phyloP scores from a whole-genome alignment of 2,329 filamentous ascomycete genomes.

The Gaeumannomyces tritici region DNA sequence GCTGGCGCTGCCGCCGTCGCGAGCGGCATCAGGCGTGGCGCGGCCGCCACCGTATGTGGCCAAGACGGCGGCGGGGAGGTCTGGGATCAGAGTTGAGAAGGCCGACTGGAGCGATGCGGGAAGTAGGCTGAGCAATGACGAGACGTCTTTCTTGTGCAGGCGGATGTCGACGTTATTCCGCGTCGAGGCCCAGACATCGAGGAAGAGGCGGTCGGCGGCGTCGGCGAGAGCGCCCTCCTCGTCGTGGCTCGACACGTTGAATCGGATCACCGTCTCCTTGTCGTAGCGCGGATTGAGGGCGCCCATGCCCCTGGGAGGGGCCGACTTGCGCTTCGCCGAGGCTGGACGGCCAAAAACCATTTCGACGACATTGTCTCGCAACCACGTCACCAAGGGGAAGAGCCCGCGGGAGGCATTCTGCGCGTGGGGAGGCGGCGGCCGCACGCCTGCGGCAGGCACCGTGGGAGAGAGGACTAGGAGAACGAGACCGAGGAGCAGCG shows the following conservation, averaged over 20 bases:
- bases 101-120: constrained; percentile 63
- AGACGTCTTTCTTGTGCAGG: constrained; percentile 64
- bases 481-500: neutral
- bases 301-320: constrained; percentile 13
- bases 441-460: constrained; percentile 2
- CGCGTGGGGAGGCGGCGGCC: neutral
- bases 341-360: constrained; percentile 37
- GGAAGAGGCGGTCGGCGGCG: constrained; percentile 63
- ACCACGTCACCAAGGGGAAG: constrained; percentile 39
- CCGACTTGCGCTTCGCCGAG: constrained; percentile 14
- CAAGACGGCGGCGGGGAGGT: constrained; percentile 68
- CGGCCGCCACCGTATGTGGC: constrained; percentile 56
- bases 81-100: constrained; percentile 68
- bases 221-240: constrained; percentile 65
- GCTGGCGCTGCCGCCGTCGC: constrained; percentile 8
- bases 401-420: neutral
- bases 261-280: constrained; percentile 79
- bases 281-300: constrained; percentile 42
- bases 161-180: constrained; percentile 77
- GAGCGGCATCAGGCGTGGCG: constrained; percentile 9
- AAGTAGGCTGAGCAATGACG: constrained; percentile 69
- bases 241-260: constrained; percentile 61
- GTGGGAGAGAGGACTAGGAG: constrained; percentile 2
- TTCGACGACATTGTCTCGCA: constrained; percentile 40
- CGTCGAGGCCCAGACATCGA: constrained; percentile 87